A percentile compares a stretch with the other conserved stretches of the same genome.
These are phyloP conservation scores for Piloderma croceum DNA, from an alignment of 768 basidiomycete genomes.

Conservation along the genomic window DNA sequence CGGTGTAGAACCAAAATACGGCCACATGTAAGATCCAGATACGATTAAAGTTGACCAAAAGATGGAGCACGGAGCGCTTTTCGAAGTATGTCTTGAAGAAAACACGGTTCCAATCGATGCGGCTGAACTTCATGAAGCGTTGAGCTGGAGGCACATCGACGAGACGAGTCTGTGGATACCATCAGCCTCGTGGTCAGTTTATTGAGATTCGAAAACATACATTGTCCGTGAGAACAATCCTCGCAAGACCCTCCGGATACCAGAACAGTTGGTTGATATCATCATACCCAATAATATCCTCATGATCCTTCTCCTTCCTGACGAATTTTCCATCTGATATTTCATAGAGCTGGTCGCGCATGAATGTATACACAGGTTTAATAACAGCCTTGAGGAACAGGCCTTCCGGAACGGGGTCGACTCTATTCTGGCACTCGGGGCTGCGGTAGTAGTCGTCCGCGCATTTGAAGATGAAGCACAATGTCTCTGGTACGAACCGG, in stretches of 20 bases:
- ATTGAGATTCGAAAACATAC: slow-evolving; percentile 54
- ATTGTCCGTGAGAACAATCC: slow-evolving; percentile 84
- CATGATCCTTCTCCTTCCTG: slow-evolving; percentile 88
- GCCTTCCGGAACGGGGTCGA: slow-evolving; percentile 92
- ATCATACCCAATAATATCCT: slow-evolving; percentile 97
- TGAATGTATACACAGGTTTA: slow-evolving; percentile 92
- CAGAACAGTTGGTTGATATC: slow-evolving; percentile 99
- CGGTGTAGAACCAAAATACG: slow-evolving; percentile 94
- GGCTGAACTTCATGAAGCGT: slow-evolving; percentile 87
- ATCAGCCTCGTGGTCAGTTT: too few species aligned
- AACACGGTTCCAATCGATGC: slow-evolving; percentile 88
- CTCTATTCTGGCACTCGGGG: slow-evolving; percentile 91
- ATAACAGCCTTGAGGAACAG: slow-evolving; percentile 87
- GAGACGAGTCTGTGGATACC: slow-evolving; percentile 68
- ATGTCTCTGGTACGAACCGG: slow-evolving; percentile 91
- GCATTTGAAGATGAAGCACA: slow-evolving; percentile 99
- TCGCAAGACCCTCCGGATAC: slow-evolving; percentile 97
- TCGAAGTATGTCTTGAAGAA: slow-evolving; percentile 99
- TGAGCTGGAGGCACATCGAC: slow-evolving; percentile 89
- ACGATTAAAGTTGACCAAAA: slow-evolving; percentile 98
- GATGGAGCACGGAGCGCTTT: slow-evolving; percentile 87
- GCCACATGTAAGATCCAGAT: slow-evolving; percentile 96
- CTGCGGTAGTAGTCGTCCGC: slow-evolving; percentile 99
- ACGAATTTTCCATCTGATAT: slow-evolving; percentile 93
- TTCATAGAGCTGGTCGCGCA: slow-evolving; percentile 97